phyloP scores from a whole-genome alignment of 1,284 basidiomycete species.

The Boletus smithii region DNA sequence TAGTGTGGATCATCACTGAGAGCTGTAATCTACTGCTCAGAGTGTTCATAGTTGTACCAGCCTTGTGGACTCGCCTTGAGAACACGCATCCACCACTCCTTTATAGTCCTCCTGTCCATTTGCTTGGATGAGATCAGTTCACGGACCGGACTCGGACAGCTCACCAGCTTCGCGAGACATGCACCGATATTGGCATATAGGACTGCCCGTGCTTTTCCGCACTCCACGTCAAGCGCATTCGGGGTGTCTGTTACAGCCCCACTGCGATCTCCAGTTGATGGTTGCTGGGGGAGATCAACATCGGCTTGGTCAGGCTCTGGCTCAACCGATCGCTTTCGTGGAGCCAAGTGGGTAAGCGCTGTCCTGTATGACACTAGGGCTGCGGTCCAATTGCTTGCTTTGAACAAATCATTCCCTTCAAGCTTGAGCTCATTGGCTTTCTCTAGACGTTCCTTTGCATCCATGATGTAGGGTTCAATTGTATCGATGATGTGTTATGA shows the following conservation, averaged over 20 bases:
- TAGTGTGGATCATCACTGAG: conserved; percentile 82
- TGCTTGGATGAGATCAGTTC: conserved; percentile 6
- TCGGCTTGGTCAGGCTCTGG: conserved; percentile 14
- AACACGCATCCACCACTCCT: conserved; percentile 72
- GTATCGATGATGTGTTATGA: neutral
- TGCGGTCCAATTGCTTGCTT: conserved; percentile 55
- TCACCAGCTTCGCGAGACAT: conserved; percentile 71
- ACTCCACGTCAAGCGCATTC: conserved; percentile 40
- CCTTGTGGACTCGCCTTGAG: conserved; percentile 50
- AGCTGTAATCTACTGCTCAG: conserved; percentile 47
- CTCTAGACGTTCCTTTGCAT: conserved; percentile 41
- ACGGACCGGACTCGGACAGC: conserved; percentile 20
- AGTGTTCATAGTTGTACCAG: neutral
- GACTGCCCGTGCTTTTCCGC: conserved; percentile 58
- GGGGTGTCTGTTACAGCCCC: conserved; percentile 4
- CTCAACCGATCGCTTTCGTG: conserved; percentile 28
- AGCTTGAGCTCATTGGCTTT: conserved; percentile 59
- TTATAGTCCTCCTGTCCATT: conserved; percentile 63
- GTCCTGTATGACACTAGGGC: conserved; percentile 62
- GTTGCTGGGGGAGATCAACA: conserved; percentile 15
- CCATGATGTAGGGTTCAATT: conserved; percentile 8
- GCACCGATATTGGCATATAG: conserved; percentile 81
- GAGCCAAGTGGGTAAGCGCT: conserved; percentile 58
- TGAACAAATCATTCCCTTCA: conserved; percentile 55
- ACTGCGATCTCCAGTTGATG: conserved; percentile 14